Evolutionary conservation across 805 yeast species (phyloP), one percentile per base, ranked within the genome.

Genomic region (Sporopachydermia lactativora): DNA sequence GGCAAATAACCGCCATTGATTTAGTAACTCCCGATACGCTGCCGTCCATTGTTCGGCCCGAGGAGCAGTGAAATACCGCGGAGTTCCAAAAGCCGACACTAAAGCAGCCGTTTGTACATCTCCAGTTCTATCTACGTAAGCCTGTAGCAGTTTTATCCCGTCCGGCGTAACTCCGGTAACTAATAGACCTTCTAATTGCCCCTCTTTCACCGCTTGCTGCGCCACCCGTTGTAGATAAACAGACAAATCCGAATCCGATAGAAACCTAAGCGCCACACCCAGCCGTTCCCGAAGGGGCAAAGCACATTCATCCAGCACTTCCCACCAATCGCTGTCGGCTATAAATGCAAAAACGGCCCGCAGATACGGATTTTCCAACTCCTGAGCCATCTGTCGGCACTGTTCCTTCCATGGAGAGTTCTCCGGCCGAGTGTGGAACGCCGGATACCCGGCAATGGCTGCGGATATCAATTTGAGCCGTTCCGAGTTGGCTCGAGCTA

Each of bases 301-400:
- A 1, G 95, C 80, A 15, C 80, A 75, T 52, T 89, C 96, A 53
- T 85, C 95, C 40, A 89, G 64, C 1, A 89, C 95, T 52, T 85
- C 96, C 78, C 89, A 80, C 96, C 97, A 89, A 47, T 88, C 92
- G 37, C 84, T 81, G 53, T 89, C 96, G 0, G 96, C 86, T 41
- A 89, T 80, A 50, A 77, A 89, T 0, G 96, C 96, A 65, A 89
- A 89, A 1, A 89, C 82, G 0, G 94, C 95, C 36, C 96, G 64
- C 44, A 89, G 60, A 54, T 89, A 89, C 0, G 97, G 96, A 52
- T 83, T 79, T 8, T 81, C 89, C 42, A 89, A 65, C 49, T 85
- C 96, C n/a, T 81, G 71, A 0, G 96, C 82, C 68, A 89, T 71
- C 43, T 70, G 70, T 41, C 96, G 75, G 55, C 96, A 89, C 55